Evolutionary conservation across 2,329 filamentous ascomycete genomes (phyloP).

Genomic region (Arthrobotrys iridis): DNA sequence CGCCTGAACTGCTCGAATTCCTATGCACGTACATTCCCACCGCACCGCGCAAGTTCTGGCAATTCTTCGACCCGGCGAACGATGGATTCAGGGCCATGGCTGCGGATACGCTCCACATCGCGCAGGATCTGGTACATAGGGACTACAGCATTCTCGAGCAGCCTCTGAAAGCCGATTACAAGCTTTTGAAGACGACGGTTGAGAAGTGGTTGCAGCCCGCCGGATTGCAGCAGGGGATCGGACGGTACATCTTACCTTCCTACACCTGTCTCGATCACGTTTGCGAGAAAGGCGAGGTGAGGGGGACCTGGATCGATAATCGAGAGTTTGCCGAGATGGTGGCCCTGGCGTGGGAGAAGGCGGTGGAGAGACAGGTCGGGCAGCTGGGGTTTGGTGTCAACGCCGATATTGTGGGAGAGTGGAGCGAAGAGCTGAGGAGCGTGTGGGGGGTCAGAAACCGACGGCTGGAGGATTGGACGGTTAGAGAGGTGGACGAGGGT

Average conservation of each 20-base stretch:
- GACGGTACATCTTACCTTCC: conserved; percentile 37
- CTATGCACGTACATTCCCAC: conserved; percentile 25
- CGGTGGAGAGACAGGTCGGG: conserved; percentile 37
- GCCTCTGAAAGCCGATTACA: conserved; percentile 37
- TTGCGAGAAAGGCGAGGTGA: conserved; percentile 39
- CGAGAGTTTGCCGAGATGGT: conserved; percentile 48
- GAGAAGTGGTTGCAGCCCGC: conserved; percentile 47
- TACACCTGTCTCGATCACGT: conserved; percentile 50
- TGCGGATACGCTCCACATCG: conserved; percentile 42
- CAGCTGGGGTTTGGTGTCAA: conserved; percentile 36
- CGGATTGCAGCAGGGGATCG: conserved; percentile 30
- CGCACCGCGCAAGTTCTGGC: conserved; percentile 47
- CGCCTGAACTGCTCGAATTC: conserved; percentile 32
- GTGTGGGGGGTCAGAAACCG: conserved; percentile 27
- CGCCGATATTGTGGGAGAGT: conserved; percentile 44
- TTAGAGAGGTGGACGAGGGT: conserved; percentile 43
- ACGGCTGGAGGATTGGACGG: conserved; percentile 32
- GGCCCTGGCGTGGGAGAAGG: conserved; percentile 49
- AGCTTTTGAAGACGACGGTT: conserved; percentile 35
- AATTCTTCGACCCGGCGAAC: conserved; percentile 42
- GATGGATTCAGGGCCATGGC: conserved; percentile 38
- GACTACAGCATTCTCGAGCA: conserved; percentile 50
- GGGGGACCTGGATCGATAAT: conserved; percentile 48
- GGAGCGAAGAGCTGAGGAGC: conserved; percentile 42
- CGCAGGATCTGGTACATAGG: conserved; percentile 40